Base-by-base conservation (phyloP, 176 grass and related monocot genomes). In the Echinochloa phyllopogon region DNA sequence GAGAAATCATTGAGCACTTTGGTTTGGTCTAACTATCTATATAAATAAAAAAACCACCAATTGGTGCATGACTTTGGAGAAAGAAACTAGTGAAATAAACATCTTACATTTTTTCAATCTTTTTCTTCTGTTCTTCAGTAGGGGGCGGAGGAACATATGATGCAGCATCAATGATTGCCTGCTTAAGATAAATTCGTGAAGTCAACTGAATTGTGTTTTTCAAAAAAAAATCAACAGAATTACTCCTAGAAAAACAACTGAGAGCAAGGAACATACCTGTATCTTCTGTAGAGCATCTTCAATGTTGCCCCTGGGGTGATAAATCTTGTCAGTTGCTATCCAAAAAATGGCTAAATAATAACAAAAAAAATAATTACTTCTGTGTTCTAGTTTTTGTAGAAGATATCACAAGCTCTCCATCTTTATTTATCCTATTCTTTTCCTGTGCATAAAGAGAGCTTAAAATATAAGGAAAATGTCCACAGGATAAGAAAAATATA, bases 361-460 rank as follows among this genome's bases (percentile, higher is more conserved):
- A 27, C 86, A 49, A 17, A 33, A 61, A 68, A 72, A 27, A 52
- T 48, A 66, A 47, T 90, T 96, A 99, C 96, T 94, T 99, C 45
- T 94, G 96, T 49, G 93, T 96, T 88, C 96, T 94, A 25, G 91
- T 96, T 91, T 94, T 99, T n/a, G 93, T 99, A 86, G 96, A 96
- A 83, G 88, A 94, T 18, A 99, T 96, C 56, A 99, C 91, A 88
- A 99, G 91, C 79, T 99, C 96, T 5, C 91, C 96, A 65, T 89
- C 73, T 78, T 94, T 99, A 83, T 99, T 99, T 77, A 99, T 96
- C 73, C 93, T 82, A 67, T 96, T 99, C 80, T 99, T 96, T 89
- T 96, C 96, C 96, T 96, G 91, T 82, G 65, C 36, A 74, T 20
- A 50, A 4, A 37, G 20, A 69, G 10, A 86, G 55, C 23, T 29